phyloP scores from a whole-genome alignment of 257 asterid genomes.

The Avicennia marina region DNA sequence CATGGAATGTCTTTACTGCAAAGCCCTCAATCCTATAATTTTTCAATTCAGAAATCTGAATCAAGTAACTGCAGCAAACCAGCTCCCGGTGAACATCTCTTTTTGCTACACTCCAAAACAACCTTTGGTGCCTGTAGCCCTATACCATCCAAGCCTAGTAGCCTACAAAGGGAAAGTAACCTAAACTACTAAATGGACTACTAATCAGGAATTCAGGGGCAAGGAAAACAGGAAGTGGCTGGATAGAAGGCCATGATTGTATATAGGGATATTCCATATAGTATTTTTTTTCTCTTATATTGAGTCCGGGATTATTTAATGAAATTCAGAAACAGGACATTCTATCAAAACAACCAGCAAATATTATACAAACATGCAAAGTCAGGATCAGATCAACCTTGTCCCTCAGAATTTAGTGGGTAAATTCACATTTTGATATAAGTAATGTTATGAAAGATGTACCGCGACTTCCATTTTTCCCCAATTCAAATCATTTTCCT shows the following conservation, averaged over 20 bases:
- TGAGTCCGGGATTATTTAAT: not conserved
- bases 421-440: not conserved
- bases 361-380: not conserved
- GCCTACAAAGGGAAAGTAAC: conserved; percentile 1
- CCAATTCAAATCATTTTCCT: not conserved
- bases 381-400: not conserved
- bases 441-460: not conserved
- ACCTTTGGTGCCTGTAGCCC: conserved; percentile 4
- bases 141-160: not conserved
- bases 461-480: not conserved
- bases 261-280: not conserved
- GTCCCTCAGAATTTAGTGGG: not conserved
- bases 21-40: not conserved
- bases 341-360: not conserved
- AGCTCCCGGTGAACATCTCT: no score
- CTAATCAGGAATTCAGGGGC: not conserved
- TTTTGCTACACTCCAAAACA: not conserved
- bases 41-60: no score
- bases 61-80: no score
- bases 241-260: not conserved
- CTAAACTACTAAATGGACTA: conserved; percentile 1
- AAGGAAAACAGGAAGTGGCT: not conserved
- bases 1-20: not conserved
- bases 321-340: not conserved
- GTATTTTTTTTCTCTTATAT: not conserved